These are phyloP conservation scores for Hortiboletus campestris DNA, from an alignment of 768 basidiomycete genomes.

Conservation along the genomic window DNA sequence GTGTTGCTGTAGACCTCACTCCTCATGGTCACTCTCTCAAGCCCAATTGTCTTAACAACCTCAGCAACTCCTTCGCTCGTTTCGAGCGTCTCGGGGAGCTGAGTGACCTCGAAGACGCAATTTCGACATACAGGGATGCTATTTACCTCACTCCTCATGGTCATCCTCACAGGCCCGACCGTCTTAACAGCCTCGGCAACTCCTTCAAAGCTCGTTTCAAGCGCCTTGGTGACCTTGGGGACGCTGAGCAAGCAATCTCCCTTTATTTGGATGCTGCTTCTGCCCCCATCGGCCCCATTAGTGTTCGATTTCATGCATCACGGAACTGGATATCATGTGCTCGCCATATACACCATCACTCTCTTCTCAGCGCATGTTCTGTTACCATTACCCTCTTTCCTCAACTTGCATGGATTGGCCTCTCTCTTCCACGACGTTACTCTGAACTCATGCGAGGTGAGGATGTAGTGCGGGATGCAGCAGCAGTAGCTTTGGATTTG, in stretches of 20 bases:
- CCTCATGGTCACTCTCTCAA: background rate
- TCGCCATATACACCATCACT: background rate
- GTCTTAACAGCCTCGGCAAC: background rate
- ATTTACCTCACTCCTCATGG: background rate
- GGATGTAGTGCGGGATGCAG: slow-evolving; percentile 21
- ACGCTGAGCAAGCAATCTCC: background rate
- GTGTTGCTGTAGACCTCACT: background rate
- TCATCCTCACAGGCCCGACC: background rate
- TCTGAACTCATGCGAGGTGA: slow-evolving; percentile 7
- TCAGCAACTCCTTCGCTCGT: background rate
- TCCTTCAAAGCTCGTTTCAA: background rate
- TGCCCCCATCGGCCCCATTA: background rate
- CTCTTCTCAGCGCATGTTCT: slow-evolving; percentile 19
- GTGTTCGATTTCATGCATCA: slow-evolving; percentile 4
- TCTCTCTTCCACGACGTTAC: slow-evolving; percentile 17
- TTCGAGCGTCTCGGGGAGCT: background rate
- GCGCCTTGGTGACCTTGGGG: background rate
- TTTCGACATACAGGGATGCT: background rate
- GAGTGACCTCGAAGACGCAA: background rate
- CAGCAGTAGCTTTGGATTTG: slow-evolving; percentile 17
- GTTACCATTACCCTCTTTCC: slow-evolving; percentile 20
- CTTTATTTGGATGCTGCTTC: slow-evolving; percentile 3
- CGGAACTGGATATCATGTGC: slow-evolving; percentile 5
- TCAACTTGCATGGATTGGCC: slow-evolving; percentile 12
- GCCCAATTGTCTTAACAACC: background rate